These are phyloP conservation scores for Acacia pycnantha DNA, from an alignment of 331 rosid species.

Conservation along the genomic window DNA sequence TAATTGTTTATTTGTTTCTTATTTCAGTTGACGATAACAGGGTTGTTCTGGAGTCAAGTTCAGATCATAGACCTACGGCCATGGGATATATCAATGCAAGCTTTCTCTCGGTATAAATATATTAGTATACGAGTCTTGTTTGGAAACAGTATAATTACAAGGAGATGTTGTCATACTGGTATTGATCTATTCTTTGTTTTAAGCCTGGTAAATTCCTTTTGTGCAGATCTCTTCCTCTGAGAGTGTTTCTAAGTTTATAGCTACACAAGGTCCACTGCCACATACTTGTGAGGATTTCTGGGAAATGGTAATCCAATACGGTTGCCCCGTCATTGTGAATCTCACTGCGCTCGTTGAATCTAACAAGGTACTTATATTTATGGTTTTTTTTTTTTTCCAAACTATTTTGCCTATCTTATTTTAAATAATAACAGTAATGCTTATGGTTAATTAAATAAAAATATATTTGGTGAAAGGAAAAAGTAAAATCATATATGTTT, in stretches of 20 bases:
- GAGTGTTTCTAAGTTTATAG: constrained; percentile 68
- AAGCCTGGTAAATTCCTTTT: constrained; percentile 19
- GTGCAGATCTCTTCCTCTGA: constrained; percentile 59
- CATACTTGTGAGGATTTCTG: constrained; percentile 93
- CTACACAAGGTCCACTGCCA: constrained; percentile 95
- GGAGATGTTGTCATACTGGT: not conserved
- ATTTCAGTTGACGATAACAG: constrained; percentile 74
- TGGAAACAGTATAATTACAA: not conserved
- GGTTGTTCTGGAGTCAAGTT: constrained; percentile 68
- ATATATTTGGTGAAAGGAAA: not conserved
- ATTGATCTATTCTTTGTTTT: constrained; percentile 17
- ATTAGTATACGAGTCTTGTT: not conserved
- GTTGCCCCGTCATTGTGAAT: constrained; percentile 83
- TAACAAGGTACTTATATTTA: constrained; percentile 38
- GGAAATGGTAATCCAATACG: constrained; percentile 81
- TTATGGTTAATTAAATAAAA: not conserved
- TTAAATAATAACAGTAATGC: not conserved
- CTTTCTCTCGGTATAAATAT: constrained; percentile 50
- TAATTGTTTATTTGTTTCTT: constrained; percentile 13
- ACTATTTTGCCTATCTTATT: no score
- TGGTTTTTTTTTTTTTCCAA: no score
- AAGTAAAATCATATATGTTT: not conserved
- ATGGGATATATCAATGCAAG: constrained; percentile 90
- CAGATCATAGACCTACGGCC: constrained; percentile 78
- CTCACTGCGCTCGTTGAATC: constrained; percentile 81